Percentiles rank a stretch among this genome's conserved stretches.
Conservation (phyloP, 352 stramenopile species). For the Globisporangium sylvaticum region DNA sequence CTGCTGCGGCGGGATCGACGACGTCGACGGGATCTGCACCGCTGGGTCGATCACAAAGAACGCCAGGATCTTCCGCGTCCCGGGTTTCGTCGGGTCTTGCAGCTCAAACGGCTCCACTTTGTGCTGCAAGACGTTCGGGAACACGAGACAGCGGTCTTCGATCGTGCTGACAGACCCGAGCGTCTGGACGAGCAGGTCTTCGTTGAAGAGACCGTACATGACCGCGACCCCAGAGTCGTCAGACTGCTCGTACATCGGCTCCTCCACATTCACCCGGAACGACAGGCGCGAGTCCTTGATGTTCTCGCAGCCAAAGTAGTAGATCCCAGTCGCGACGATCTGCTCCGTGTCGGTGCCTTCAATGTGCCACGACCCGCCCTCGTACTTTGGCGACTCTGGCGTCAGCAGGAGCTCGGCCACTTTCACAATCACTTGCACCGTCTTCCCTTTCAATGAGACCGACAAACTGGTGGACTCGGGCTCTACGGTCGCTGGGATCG, state of each 20-base stretch:
- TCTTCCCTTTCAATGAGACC: slow-evolving; percentile 21
- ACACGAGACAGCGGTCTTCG: slow-evolving; percentile 30
- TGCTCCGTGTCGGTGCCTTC: slow-evolving; percentile 39
- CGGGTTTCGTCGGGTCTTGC: slow-evolving; percentile 22
- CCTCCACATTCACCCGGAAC: slow-evolving; percentile 31
- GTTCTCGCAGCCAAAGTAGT: slow-evolving; percentile 52
- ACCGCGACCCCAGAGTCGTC: slow-evolving; percentile 24
- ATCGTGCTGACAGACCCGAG: slow-evolving; percentile 22
- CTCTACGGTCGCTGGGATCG: slow-evolving; percentile 10
- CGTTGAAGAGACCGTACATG: slow-evolving; percentile 27
- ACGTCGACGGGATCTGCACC: slow-evolving; percentile 26
- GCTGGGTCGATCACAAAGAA: slow-evolving; percentile 46
- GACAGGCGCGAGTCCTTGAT: slow-evolving; percentile 33
- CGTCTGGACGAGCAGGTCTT: slow-evolving; percentile 20
- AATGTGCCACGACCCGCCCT: slow-evolving; percentile 42
- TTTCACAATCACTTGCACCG: slow-evolving; percentile 44
- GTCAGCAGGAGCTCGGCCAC: slow-evolving; percentile 47
- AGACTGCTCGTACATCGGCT: slow-evolving; percentile 26
- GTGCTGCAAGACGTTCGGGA: slow-evolving; percentile 43
- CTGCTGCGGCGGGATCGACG: slow-evolving; percentile 37
- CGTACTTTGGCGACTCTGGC: slow-evolving; percentile 32
- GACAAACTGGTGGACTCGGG: neutral
- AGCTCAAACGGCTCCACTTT: slow-evolving; percentile 46
- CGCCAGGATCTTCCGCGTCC: slow-evolving; percentile 40
- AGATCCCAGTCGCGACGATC: slow-evolving; percentile 44